Conservation (phyloP, 2,329 filamentous ascomycete species). For the Colletotrichum cuscutae region DNA sequence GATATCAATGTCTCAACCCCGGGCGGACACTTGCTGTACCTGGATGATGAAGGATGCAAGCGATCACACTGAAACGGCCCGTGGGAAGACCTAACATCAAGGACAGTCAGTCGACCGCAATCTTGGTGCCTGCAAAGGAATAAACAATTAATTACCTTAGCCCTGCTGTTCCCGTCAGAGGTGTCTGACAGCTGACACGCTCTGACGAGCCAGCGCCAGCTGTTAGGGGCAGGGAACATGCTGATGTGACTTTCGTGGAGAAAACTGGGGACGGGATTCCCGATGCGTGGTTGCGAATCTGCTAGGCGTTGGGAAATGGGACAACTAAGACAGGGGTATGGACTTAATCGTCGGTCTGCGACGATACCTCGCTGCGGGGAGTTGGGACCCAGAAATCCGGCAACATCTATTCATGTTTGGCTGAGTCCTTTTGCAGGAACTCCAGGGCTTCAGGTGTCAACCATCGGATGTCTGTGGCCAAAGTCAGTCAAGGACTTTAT, state of each 20-base stretch:
- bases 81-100: neutral
- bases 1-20: neutral
- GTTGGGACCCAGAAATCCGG: neutral
- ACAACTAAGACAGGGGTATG: neutral
- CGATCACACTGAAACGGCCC: neutral
- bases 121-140: neutral
- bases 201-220: neutral
- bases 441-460: conserved; percentile 1
- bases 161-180: conserved; percentile 10
- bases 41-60: neutral
- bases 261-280: neutral
- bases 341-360: conserved; percentile 6
- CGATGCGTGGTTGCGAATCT: conserved; percentile 1
- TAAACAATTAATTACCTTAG: neutral
- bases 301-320: neutral
- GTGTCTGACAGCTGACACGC: conserved; percentile 7
- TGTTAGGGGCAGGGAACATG: conserved; percentile 1
- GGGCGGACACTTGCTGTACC: neutral
- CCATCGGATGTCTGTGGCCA: neutral
- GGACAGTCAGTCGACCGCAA: neutral
- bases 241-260: conserved; percentile 6
- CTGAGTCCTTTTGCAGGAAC: neutral
- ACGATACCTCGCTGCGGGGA: neutral
- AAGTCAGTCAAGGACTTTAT: neutral
- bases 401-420: neutral